Evolutionary conservation across 2,329 filamentous ascomycete species (phyloP).

Genomic region (Trematosphaeria pertusa): DNA sequence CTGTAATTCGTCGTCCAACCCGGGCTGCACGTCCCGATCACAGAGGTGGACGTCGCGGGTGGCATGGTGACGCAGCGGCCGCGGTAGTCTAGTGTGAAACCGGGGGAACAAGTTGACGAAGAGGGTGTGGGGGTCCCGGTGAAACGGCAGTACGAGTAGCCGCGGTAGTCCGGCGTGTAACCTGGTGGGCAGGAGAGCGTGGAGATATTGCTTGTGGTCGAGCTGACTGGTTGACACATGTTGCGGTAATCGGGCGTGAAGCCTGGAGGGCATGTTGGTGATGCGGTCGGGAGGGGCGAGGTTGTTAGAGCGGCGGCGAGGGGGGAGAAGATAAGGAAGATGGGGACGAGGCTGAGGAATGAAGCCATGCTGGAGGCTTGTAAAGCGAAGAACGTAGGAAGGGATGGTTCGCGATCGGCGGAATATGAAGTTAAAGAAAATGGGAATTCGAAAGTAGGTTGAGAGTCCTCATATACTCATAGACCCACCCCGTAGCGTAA

Average conservation of each 20-base stretch:
- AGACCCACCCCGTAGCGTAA: not conserved
- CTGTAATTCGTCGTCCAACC: conserved; percentile 5
- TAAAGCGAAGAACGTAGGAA: no score
- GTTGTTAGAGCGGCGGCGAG: not conserved
- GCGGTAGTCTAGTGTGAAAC: not conserved
- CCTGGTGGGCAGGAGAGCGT: conserved; percentile 5
- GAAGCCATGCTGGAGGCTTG: not conserved
- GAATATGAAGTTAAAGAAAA: no score
- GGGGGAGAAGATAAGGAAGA: not conserved
- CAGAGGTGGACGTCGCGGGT: not conserved
- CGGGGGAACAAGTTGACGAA: not conserved
- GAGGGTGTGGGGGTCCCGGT: not conserved
- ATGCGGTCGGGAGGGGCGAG: not conserved
- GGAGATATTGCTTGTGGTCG: not conserved
- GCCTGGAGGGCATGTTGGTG: conserved; percentile 3
- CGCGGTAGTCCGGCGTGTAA: conserved; percentile 6
- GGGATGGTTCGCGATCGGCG: no score
- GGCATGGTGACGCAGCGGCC: not conserved
- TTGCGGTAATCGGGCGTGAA: conserved; percentile 6
- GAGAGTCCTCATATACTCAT: not conserved
- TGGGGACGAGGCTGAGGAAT: not conserved
- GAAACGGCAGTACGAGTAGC: conserved; percentile 4
- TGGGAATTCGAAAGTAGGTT: not conserved
- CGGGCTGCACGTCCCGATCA: not conserved
- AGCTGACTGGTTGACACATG: conserved; percentile 1